Evolutionary conservation across 2,329 filamentous ascomycete genomes (phyloP).

Genomic region (Fusarium chuoi): DNA sequence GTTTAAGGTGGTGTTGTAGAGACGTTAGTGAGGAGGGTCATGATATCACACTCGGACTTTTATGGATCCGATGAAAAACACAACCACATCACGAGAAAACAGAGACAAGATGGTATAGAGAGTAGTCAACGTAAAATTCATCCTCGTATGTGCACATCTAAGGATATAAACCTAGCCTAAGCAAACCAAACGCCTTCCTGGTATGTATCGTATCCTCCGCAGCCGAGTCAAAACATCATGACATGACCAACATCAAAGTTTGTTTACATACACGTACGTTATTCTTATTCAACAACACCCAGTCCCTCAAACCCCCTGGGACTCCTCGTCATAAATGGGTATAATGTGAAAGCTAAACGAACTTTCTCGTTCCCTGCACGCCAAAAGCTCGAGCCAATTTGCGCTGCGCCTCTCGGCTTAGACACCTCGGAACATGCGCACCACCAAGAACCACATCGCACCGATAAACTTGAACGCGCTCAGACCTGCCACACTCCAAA

Average conservation of each 20-base stretch:
- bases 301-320: slow-evolving; percentile 5
- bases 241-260: slow-evolving; percentile 25
- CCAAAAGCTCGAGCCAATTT: background rate
- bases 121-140: slow-evolving; percentile 11
- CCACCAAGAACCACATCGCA: slow-evolving; percentile 90
- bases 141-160: slow-evolving; percentile 33
- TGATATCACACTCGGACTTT: slow-evolving; percentile 23
- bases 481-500: slow-evolving; percentile 89
- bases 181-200: slow-evolving; percentile 35
- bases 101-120: background rate
- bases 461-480: slow-evolving; percentile 89
- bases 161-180: slow-evolving; percentile 22
- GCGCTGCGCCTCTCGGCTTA: slow-evolving; percentile 46
- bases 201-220: slow-evolving; percentile 18
- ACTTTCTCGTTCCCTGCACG: slow-evolving; percentile 14
- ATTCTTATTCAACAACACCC: slow-evolving; percentile 31
- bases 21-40: background rate
- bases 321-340: slow-evolving; percentile 41
- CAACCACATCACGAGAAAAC: background rate
- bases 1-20: background rate
- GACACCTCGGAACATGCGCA: slow-evolving; percentile 83
- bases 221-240: slow-evolving; percentile 25
- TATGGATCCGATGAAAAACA: slow-evolving; percentile 19
- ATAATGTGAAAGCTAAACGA: slow-evolving; percentile 37
- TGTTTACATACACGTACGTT: slow-evolving; percentile 25